phyloP scores from a whole-genome alignment of 129 eudicot genomes.

The Flaveria brownii region DNA sequence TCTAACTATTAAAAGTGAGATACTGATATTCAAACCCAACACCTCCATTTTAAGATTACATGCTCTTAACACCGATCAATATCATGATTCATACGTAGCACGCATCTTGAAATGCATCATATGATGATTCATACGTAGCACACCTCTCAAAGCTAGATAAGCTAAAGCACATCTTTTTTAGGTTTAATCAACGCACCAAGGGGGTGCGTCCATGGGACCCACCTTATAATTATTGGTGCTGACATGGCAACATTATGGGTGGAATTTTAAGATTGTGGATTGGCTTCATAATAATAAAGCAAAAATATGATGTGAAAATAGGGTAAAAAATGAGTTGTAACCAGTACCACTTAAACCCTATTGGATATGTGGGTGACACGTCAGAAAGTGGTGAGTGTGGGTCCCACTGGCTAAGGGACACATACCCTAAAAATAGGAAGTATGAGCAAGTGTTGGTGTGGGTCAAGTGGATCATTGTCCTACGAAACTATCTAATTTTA shows the following conservation, averaged over 20 bases:
- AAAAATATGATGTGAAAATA: constrained; percentile 15
- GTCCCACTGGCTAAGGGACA: constrained; percentile 37
- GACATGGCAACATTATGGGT: constrained; percentile 40
- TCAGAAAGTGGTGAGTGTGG: constrained; percentile 29
- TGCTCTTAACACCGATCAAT: no score
- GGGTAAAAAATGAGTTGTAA: constrained; percentile 39
- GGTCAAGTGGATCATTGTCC: constrained; percentile 40
- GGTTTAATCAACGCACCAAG: constrained; percentile 6
- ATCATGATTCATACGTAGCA: no score
- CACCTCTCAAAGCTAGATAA: constrained; percentile 42
- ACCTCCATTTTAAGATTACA: no score
- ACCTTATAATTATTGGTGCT: constrained; percentile 26
- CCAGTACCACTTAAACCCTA: constrained; percentile 46
- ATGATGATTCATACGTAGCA: constrained; percentile 27
- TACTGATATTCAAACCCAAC: no score
- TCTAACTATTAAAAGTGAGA: no score
- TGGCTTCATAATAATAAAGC: constrained; percentile 27
- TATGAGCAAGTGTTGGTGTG: constrained; percentile 32
- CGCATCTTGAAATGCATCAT: neutral
- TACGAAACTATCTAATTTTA: constrained; percentile 35
- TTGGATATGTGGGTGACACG: constrained; percentile 46
- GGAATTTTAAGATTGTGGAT: constrained; percentile 21
- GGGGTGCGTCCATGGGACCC: constrained; percentile 22
- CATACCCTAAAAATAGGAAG: constrained; percentile 39
- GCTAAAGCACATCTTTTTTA: constrained; percentile 38